phyloP scores from a whole-genome alignment of 1,139 yeast genomes.

The Kurtzmaniella quercitrusa region DNA sequence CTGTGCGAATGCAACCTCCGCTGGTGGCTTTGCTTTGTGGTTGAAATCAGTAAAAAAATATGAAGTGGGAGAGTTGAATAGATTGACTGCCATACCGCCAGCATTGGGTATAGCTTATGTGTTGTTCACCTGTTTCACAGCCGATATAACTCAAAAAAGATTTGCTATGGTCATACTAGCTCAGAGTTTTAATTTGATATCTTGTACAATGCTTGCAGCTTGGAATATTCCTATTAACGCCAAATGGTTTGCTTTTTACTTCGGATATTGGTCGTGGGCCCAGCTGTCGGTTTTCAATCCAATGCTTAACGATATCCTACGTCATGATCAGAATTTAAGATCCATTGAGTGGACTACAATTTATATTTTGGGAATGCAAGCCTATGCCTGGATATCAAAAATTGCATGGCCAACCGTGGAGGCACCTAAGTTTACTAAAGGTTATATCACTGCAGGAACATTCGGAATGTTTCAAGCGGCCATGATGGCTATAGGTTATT shows the following conservation, averaged over 20 bases:
- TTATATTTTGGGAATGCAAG: slow-evolving; percentile 27
- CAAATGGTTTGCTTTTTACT: slow-evolving; percentile 19
- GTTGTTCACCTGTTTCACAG: slow-evolving; percentile 28
- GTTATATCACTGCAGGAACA: slow-evolving; percentile 46
- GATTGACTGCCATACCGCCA: slow-evolving; percentile 39
- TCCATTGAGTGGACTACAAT: slow-evolving; percentile 30
- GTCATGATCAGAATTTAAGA: slow-evolving; percentile 31
- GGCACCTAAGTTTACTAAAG: slow-evolving; percentile 35
- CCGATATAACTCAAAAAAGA: slow-evolving; percentile 40
- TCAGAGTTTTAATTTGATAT: slow-evolving; percentile 26
- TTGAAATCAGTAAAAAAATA: slow-evolving; percentile 37
- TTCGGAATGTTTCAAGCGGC: slow-evolving; percentile 35
- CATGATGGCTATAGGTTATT: slow-evolving; percentile 54
- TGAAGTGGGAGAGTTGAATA: slow-evolving; percentile 31
- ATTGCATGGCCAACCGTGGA: slow-evolving; percentile 47
- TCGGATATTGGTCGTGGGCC: slow-evolving; percentile 20
- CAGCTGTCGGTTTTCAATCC: slow-evolving; percentile 36
- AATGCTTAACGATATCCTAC: slow-evolving; percentile 36
- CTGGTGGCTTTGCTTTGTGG: slow-evolving; percentile 48
- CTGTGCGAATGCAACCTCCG: slow-evolving; percentile 27
- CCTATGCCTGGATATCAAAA: slow-evolving; percentile 21
- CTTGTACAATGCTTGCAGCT: slow-evolving; percentile 17
- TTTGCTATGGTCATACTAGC: slow-evolving; percentile 44
- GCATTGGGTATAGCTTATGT: slow-evolving; percentile 46
- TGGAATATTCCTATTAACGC: slow-evolving; percentile 19